Evolutionary conservation across 176 grass and related monocot genomes (phyloP).

Genomic region (Aegilops sharonensis): DNA sequence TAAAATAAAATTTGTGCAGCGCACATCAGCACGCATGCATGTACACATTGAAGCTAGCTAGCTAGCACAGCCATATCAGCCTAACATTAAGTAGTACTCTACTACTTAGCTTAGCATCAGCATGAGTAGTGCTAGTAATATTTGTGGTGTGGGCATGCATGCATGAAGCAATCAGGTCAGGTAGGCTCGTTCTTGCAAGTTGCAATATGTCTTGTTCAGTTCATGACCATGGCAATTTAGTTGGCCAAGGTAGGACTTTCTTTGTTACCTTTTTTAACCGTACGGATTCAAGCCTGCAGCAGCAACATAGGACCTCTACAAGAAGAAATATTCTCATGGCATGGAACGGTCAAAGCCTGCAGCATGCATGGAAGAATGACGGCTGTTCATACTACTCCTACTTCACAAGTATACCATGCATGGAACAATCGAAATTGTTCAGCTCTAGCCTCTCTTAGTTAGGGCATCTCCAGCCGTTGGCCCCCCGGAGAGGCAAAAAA

Average conservation of each 20-base stretch:
- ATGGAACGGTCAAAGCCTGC: neutral
- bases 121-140: neutral
- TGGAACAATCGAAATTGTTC: conserved; percentile 3
- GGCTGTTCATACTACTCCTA: neutral
- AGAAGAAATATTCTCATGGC: neutral
- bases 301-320: neutral
- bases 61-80: too few species aligned
- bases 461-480: too few species aligned
- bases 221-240: neutral
- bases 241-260: neutral
- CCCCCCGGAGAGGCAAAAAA: too few species aligned
- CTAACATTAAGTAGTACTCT: too few species aligned
- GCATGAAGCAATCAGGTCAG: too few species aligned
- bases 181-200: neutral
- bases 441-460: neutral
- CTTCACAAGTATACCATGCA: neutral
- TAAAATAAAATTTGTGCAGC: neutral
- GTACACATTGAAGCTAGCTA: neutral
- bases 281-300: neutral
- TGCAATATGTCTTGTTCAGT: neutral
- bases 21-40: neutral
- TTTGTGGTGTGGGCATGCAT: too few species aligned
- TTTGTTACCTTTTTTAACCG: neutral
- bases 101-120: neutral
- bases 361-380: neutral